Evolutionary conservation across 139 green algal species (phyloP).

Genomic region (Chlorella sp.): DNA sequence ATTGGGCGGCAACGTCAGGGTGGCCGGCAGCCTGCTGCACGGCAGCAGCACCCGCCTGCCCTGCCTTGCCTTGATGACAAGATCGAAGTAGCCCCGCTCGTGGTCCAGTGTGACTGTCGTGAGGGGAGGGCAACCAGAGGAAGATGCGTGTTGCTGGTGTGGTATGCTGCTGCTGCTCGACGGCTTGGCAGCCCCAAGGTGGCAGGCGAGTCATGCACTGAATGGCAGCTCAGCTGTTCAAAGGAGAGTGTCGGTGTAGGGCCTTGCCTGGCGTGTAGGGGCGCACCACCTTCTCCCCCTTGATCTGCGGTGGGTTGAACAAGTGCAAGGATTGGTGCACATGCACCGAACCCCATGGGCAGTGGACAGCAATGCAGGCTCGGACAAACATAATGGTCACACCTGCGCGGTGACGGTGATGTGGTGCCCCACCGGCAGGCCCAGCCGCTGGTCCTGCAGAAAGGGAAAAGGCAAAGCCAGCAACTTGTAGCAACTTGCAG

Average conservation of each 20-base stretch:
- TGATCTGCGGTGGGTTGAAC: not conserved
- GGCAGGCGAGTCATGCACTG: not conserved
- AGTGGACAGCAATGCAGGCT: not conserved
- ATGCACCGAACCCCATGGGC: too few species aligned
- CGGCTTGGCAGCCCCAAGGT: not conserved
- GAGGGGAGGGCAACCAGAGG: too few species aligned
- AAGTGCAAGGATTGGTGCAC: too few species aligned
- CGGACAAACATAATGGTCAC: not conserved
- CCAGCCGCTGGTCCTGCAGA: constrained; percentile 8
- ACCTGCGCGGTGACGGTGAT: not conserved
- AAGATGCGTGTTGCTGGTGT: too few species aligned
- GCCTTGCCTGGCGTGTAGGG: not conserved
- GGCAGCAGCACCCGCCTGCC: too few species aligned
- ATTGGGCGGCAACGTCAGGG: too few species aligned
- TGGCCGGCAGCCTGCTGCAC: too few species aligned
- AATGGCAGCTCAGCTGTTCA: not conserved
- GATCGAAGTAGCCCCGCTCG: constrained; percentile 4
- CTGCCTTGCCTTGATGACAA: not conserved
- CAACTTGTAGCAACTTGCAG: too few species aligned
- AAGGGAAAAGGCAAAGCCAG: too few species aligned
- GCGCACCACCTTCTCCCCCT: not conserved
- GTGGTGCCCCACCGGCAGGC: constrained; percentile 10
- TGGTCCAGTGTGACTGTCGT: constrained; percentile 6
- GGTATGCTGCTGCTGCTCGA: too few species aligned
- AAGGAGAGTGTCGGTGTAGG: not conserved